These are phyloP conservation scores for Starmerella potacharoeniae DNA, from an alignment of 805 yeast genomes.

Conservation along the genomic window DNA sequence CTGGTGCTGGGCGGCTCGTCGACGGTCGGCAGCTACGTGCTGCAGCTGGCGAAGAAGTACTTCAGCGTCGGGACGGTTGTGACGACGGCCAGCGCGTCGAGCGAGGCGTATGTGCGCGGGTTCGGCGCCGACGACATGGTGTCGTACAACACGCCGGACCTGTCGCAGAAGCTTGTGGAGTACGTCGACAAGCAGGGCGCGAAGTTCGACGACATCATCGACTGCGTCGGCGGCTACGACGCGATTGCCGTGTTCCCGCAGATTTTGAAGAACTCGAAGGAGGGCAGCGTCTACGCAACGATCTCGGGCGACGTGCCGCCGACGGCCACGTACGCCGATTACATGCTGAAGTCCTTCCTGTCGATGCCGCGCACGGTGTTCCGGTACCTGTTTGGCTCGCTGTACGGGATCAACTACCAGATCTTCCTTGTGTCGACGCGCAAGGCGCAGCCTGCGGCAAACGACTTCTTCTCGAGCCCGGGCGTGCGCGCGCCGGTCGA, in stretches of 20 bases:
- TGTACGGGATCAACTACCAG: slow-evolving; percentile 26
- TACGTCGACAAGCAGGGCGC: slow-evolving; percentile 5
- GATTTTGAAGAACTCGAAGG: slow-evolving; percentile 37
- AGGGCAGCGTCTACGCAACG: slow-evolving; percentile 42
- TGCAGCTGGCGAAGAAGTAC: slow-evolving; percentile 45
- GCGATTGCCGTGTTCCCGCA: slow-evolving; percentile 36
- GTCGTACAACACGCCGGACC: slow-evolving; percentile 21
- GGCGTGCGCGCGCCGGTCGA: slow-evolving; percentile 42
- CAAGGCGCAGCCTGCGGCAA: slow-evolving; percentile 34
- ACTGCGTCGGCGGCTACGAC: slow-evolving; percentile 50
- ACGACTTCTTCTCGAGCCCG: slow-evolving; percentile 38
- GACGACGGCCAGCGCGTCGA: slow-evolving; percentile 41
- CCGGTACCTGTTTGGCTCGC: slow-evolving; percentile 24
- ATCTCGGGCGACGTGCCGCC: slow-evolving; percentile 43
- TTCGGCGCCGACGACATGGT: slow-evolving; percentile 46
- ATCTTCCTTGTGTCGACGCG: slow-evolving; percentile 18
- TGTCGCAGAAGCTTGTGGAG: slow-evolving; percentile 6
- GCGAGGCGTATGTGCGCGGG: slow-evolving; percentile 35
- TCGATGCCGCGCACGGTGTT: slow-evolving; percentile 21
- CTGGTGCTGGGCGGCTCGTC: slow-evolving; percentile 68
- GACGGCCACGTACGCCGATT: slow-evolving; percentile 7
- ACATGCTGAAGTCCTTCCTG: slow-evolving; percentile 5
- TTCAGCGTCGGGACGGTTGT: slow-evolving; percentile 42
- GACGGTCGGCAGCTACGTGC: slow-evolving; percentile 48
- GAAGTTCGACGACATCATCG: slow-evolving; percentile 49